Conservation (phyloP, 768 basidiomycete genomes). For the Tephrocybe rancida region DNA sequence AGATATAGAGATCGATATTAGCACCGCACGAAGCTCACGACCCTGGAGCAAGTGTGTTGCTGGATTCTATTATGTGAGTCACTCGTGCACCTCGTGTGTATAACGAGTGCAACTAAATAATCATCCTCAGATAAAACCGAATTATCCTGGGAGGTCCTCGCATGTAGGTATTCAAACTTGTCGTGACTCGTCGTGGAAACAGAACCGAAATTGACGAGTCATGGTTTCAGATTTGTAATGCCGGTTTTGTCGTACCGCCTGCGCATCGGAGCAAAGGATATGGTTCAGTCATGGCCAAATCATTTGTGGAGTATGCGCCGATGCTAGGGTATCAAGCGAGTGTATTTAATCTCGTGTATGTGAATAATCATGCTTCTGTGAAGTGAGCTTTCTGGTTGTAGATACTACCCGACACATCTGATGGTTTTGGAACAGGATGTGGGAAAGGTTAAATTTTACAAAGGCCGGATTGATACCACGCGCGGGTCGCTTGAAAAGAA, state of each 20-base stretch:
- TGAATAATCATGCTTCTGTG: slow-evolving; percentile 77
- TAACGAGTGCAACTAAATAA: not conserved
- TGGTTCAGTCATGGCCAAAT: slow-evolving; percentile 72
- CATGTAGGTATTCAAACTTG: slow-evolving; percentile 62
- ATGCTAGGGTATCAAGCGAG: slow-evolving; percentile 74
- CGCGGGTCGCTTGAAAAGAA: slow-evolving; percentile 69
- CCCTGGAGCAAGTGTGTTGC: slow-evolving; percentile 72
- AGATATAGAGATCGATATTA: slow-evolving; percentile 33
- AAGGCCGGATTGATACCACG: slow-evolving; percentile 78
- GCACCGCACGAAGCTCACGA: slow-evolving; percentile 48
- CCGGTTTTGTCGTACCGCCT: slow-evolving; percentile 81
- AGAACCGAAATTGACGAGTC: not conserved
- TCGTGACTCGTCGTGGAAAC: not conserved
- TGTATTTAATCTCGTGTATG: slow-evolving; percentile 92
- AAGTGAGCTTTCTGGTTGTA: slow-evolving; percentile 41
- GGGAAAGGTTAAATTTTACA: slow-evolving; percentile 82
- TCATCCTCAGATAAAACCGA: slow-evolving; percentile 67
- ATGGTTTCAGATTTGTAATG: slow-evolving; percentile 75
- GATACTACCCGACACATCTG: not conserved
- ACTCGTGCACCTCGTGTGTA: slow-evolving; percentile 3
- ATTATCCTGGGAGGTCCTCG: slow-evolving; percentile 88
- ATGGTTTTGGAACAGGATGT: slow-evolving; percentile 50
- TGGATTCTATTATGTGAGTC: slow-evolving; percentile 77
- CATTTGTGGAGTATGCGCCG: slow-evolving; percentile 83
- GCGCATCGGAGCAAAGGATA: slow-evolving; percentile 64